Base-by-base conservation (phyloP, 2,329 filamentous ascomycete species). In the Trichoderma sp. region DNA sequence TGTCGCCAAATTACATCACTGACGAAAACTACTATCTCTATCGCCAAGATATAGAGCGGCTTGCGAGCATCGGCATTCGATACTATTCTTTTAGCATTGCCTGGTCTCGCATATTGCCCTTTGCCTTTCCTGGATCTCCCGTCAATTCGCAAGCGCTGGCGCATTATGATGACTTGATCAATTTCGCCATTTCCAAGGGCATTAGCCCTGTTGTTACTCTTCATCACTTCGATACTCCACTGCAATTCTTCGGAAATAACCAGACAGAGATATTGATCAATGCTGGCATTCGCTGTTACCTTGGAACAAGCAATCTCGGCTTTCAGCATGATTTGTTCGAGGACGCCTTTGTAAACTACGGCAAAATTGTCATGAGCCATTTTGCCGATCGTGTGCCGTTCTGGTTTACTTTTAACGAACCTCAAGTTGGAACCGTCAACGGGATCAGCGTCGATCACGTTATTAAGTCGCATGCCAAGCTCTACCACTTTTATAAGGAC, bases 351-450 rank as follows among this genome's bases (percentile, higher is more conserved):
- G 80, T 86, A 1, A 79, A 86, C 74, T 87, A 87, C 66, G 85
- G 82, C 47, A 84, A 85, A 69, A 80, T 86, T n/a, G 80, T 83
- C 49, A 82, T 87, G 77, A 79, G 81, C 1, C 82, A 84, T 65
- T 87, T 82, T 70, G 83, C 83, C 5, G 82, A 86, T 68, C 80
- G 84, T 0, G 83, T 87, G 0, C 81, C 84, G 0, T 78, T 83
- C 5, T 87, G 84, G 84, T 84, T 83, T 72, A 86, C 84, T 0
- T 86, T 85, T 75, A 86, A 87, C 71, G 85, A 86, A 75, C 85
- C 84, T 3, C 76, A 84, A 0, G 74, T 84, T 1, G 79, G 79
- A 27, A 76, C 79, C 2, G 75, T 77, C 61, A 81, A 82, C 59
- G 80, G 81, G 1, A 79, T 79, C 14, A 74, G 76, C 3, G 76